phyloP scores from a whole-genome alignment of 2,329 filamentous ascomycete genomes.

The Westerdykella aurantiaca region DNA sequence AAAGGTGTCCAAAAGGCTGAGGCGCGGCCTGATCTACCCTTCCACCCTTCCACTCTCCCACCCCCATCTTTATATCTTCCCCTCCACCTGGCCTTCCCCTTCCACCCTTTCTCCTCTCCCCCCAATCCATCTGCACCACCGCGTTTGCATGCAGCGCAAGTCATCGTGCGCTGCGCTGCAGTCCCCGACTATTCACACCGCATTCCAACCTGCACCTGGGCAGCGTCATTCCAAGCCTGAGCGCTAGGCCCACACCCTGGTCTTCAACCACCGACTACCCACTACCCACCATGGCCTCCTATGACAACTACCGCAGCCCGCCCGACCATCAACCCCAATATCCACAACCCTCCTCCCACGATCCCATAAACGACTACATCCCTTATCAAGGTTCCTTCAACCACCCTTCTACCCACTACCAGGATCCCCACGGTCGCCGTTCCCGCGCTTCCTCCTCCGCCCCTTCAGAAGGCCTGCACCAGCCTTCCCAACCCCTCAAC shows the following conservation, averaged over 20 bases:
- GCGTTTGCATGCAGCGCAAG: background rate
- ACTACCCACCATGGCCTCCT: conserved; percentile 26
- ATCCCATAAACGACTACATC: too few species aligned
- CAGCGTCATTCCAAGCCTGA: background rate
- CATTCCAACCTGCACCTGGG: background rate
- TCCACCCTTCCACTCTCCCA: background rate
- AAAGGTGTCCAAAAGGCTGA: background rate
- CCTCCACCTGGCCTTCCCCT: too few species aligned
- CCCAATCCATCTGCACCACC: background rate
- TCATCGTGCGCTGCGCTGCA: conserved; percentile 2
- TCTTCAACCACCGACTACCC: background rate
- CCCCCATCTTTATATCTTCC: too few species aligned
- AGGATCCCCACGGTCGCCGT: conserved; percentile 1
- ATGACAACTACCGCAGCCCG: conserved; percentile 35
- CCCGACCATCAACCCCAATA: conserved; percentile 13
- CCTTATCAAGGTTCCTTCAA: conserved; percentile 19
- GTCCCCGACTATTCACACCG: background rate
- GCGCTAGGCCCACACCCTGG: too few species aligned
- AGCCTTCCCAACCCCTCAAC: conserved; percentile 47
- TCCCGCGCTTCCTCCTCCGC: conserved; percentile 30
- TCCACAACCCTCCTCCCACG: background rate
- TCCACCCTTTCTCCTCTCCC: background rate
- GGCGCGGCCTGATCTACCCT: background rate
- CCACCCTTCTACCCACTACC: conserved; percentile 13
- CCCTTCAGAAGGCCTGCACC: conserved; percentile 29